Conservation (phyloP, 1,284 basidiomycete species). For the Filobasidium uniguttulatum region DNA sequence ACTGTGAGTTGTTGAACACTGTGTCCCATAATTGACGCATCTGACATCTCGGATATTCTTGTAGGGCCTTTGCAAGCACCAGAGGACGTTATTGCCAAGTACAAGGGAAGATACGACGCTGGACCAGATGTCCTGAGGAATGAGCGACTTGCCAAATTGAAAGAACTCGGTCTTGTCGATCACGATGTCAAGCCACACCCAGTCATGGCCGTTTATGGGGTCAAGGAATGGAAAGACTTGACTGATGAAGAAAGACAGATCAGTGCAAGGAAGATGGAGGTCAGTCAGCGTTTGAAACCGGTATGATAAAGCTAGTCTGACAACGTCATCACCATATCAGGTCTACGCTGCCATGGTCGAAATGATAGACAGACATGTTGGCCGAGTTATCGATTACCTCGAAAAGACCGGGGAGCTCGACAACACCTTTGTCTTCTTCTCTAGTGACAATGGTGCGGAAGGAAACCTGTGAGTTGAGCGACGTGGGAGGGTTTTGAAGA, state of each 20-base stretch:
- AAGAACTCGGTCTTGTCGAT: slow-evolving; percentile 21
- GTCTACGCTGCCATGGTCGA: slow-evolving; percentile 32
- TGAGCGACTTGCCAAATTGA: slow-evolving; percentile 20
- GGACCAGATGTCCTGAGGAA: slow-evolving; percentile 24
- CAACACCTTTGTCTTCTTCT: slow-evolving; percentile 30
- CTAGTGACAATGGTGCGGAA: slow-evolving; percentile 31
- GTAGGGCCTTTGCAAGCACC: slow-evolving; percentile 21
- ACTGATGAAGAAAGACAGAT: slow-evolving; percentile 18
- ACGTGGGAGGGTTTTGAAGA: neutral
- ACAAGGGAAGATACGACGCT: slow-evolving; percentile 24
- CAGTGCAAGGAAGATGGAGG: slow-evolving; percentile 24
- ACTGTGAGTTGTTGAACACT: slow-evolving; percentile 13
- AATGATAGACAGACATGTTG: slow-evolving; percentile 27
- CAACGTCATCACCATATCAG: too few relatives aligned
- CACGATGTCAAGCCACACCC: slow-evolving; percentile 15
- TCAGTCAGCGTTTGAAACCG: too few relatives aligned
- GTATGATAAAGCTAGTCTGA: too few relatives aligned
- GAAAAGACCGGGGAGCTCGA: slow-evolving; percentile 21
- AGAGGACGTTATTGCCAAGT: slow-evolving; percentile 21
- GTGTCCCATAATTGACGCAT: too few relatives aligned
- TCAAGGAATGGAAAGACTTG: slow-evolving; percentile 20
- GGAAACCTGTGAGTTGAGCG: slow-evolving; percentile 20
- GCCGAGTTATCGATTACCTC: slow-evolving; percentile 21
- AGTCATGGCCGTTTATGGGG: slow-evolving; percentile 7
- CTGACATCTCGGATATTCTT: too few relatives aligned